These are phyloP conservation scores for Trypanosoma conorhini DNA, from an alignment of 208 protist genomes.

Conservation along the genomic window DNA sequence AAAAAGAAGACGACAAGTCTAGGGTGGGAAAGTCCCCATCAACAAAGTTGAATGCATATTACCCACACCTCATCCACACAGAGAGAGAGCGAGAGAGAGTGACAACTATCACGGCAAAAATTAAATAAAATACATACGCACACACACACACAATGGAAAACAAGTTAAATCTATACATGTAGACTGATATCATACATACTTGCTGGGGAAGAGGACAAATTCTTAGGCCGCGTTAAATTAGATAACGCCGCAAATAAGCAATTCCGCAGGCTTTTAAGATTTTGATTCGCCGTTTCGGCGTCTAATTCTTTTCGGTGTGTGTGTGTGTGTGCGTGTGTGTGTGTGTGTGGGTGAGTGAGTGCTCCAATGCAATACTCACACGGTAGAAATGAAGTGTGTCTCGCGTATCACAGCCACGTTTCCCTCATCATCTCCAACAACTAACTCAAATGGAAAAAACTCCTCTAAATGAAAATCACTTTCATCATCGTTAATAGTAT, in stretches of 20 bases:
- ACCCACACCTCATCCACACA: background rate
- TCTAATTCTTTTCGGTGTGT: background rate
- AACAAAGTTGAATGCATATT: background rate
- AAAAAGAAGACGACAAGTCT: background rate
- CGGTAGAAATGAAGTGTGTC: slow-evolving; percentile 9
- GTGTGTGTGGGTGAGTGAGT: too few relatives aligned
- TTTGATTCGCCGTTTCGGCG: background rate
- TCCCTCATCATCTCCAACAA: slow-evolving; percentile 21
- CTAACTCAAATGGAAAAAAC: slow-evolving; percentile 13
- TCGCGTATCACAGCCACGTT: slow-evolving; percentile 22
- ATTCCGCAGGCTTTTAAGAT: too few relatives aligned
- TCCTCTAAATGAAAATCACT: background rate
- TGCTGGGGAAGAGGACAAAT: background rate
- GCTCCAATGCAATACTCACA: background rate
- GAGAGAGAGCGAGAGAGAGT: background rate
- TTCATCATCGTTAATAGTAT: background rate
- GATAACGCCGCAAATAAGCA: too few relatives aligned
- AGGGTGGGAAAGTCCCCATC: background rate
- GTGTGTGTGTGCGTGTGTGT: too few relatives aligned
- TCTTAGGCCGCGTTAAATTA: background rate
- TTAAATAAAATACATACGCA: too few relatives aligned
- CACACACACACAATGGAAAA: too few relatives aligned
- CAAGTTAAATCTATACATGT: background rate
- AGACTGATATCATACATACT: background rate
- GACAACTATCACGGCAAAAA: background rate